Percentiles rank a stretch among this genome's conserved stretches.
Conservation (phyloP, 2,329 filamentous ascomycete species). For the Hypoxylon sp. region DNA sequence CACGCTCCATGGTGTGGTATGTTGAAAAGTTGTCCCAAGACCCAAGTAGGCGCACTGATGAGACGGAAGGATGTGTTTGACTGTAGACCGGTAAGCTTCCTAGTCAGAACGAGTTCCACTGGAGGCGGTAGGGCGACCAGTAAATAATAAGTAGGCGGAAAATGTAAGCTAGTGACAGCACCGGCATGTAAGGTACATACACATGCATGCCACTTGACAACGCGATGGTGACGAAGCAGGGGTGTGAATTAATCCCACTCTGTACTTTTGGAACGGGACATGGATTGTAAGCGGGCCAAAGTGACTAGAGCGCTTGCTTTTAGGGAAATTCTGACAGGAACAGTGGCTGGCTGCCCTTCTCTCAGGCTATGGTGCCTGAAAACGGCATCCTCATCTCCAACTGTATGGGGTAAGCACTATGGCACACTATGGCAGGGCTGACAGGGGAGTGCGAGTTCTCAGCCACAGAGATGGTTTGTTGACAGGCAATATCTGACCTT, state of each 20-base stretch:
- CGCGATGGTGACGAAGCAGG: slow-evolving; percentile 28
- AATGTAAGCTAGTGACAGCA: slow-evolving; percentile 28
- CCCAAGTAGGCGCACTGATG: slow-evolving; percentile 83
- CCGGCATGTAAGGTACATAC: background rate
- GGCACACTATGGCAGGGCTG: slow-evolving; percentile 46
- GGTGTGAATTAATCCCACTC: slow-evolving; percentile 43
- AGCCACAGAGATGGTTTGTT: slow-evolving; percentile 36
- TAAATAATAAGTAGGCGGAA: slow-evolving; percentile 30
- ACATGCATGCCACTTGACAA: slow-evolving; percentile 38
- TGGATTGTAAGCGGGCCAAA: slow-evolving; percentile 38
- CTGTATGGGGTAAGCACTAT: slow-evolving; percentile 35
- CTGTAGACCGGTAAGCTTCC: slow-evolving; percentile 56
- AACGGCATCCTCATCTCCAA: slow-evolving; percentile 26
- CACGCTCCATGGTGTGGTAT: slow-evolving; percentile 83
- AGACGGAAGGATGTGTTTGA: slow-evolving; percentile 70
- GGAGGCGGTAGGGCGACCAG: slow-evolving; percentile 26
- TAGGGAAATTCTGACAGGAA: slow-evolving; percentile 38
- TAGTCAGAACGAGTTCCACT: slow-evolving; percentile 36
- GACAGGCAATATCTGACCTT: slow-evolving; percentile 47
- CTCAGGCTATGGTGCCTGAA: slow-evolving; percentile 33
- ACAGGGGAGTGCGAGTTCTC: slow-evolving; percentile 32
- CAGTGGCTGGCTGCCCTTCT: slow-evolving; percentile 36
- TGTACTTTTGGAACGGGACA: slow-evolving; percentile 41
- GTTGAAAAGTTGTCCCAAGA: slow-evolving; percentile 95
- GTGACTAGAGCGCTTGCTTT: slow-evolving; percentile 36